Percentiles rank a stretch among this genome's conserved stretches.
Conservation (phyloP, 2,329 filamentous ascomycete species). For the Colletotrichum theobromicola region DNA sequence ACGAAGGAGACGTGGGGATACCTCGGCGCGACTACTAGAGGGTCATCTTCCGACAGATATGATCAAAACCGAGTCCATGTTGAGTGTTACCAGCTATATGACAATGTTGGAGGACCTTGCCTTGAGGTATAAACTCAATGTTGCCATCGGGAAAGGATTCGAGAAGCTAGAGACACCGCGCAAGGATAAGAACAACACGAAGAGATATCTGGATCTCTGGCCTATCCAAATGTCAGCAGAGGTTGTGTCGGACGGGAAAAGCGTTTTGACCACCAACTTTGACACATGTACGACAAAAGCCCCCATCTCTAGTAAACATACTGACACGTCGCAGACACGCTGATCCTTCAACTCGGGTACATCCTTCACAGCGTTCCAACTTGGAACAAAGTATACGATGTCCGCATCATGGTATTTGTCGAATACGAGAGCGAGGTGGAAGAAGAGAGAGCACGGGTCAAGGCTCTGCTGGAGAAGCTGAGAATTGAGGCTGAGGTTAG, state of each 20-base stretch:
- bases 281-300: conserved; percentile 72
- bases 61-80: conserved; percentile 70
- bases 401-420: conserved; percentile 86
- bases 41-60: conserved; percentile 71
- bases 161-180: conserved; percentile 76
- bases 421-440: conserved; percentile 86
- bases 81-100: conserved; percentile 76
- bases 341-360: conserved; percentile 87
- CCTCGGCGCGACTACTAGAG: conserved; percentile 59
- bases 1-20: conserved; percentile 54
- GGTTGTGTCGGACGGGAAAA: conserved; percentile 69
- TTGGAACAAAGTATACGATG: conserved; percentile 75
- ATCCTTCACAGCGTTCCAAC: conserved; percentile 82
- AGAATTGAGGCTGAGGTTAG: conserved; percentile 80
- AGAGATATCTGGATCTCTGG: conserved; percentile 88
- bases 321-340: conserved; percentile 54
- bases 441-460: conserved; percentile 76
- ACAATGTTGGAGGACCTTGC: conserved; percentile 84
- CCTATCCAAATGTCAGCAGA: conserved; percentile 94
- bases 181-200: conserved; percentile 60
- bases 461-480: conserved; percentile 77
- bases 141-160: conserved; percentile 84
- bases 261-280: conserved; percentile 84
- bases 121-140: conserved; percentile 79
- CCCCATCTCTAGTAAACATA: background rate